Conservation (phyloP, 805 yeast genomes). For the Allodekkera sacchari region DNA sequence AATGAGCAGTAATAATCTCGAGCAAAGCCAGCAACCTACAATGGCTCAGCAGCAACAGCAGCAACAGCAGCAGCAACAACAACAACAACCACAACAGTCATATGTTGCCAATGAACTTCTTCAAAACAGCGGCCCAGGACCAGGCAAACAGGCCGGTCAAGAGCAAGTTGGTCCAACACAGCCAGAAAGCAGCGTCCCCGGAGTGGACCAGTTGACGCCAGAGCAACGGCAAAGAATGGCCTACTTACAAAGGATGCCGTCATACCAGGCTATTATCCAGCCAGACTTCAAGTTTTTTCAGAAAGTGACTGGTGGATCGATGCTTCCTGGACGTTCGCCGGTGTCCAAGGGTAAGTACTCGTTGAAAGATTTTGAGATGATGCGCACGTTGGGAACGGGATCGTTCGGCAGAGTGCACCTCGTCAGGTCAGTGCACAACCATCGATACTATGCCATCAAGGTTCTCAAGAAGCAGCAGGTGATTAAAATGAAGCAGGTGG, state of each 20-base stretch:
- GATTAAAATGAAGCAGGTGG: slow-evolving; percentile 54
- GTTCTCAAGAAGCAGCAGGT: slow-evolving; percentile 50
- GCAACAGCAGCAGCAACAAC: slow-evolving; percentile 4
- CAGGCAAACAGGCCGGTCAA: neutral
- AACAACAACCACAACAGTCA: neutral
- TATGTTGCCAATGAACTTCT: neutral
- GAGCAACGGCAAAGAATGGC: slow-evolving; percentile 24
- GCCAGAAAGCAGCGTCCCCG: slow-evolving; percentile 1
- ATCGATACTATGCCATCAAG: slow-evolving; percentile 52
- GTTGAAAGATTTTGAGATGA: slow-evolving; percentile 45
- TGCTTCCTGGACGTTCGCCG: slow-evolving; percentile 28
- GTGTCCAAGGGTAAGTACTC: slow-evolving; percentile 50
- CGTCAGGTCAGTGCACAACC: slow-evolving; percentile 50
- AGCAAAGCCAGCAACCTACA: too few species aligned
- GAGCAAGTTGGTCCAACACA: neutral
- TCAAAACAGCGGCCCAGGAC: slow-evolving; percentile 2
- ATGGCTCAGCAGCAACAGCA: slow-evolving; percentile 3
- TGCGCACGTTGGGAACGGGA: slow-evolving; percentile 54
- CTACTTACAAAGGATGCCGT: slow-evolving; percentile 25
- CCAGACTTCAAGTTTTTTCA: slow-evolving; percentile 22
- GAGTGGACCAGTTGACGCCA: slow-evolving; percentile 10
- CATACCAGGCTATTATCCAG: slow-evolving; percentile 28
- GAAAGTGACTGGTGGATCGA: slow-evolving; percentile 19
- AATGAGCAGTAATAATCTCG: too few species aligned
- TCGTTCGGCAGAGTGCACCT: slow-evolving; percentile 55